Conservation (phyloP, 2,329 filamentous ascomycete species). For the Nannizziopsis arthrosporioides region DNA sequence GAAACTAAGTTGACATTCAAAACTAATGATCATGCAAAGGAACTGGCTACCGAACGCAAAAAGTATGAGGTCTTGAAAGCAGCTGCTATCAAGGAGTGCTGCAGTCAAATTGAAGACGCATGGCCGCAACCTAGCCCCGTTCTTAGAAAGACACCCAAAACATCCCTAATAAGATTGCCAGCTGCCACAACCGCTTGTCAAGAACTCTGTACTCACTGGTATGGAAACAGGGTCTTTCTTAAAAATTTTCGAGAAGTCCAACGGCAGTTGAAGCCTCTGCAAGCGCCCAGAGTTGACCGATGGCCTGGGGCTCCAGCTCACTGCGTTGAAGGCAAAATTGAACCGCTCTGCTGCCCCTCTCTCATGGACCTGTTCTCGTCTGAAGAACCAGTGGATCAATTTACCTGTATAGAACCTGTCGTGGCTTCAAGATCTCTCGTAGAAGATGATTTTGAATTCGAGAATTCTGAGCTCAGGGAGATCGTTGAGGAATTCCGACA, state of each 20-base stretch:
- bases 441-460: not conserved
- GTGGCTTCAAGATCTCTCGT: not conserved
- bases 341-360: not conserved
- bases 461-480: not conserved
- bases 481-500: not conserved
- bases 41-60: not conserved
- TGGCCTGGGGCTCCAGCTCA: not conserved
- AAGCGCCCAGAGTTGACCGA: not conserved
- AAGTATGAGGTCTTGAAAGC: not conserved
- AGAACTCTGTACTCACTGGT: constrained; percentile 1
- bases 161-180: not conserved
- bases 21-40: not conserved
- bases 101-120: not conserved
- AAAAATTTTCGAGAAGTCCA: not conserved
- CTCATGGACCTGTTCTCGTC: not conserved
- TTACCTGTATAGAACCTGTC: not conserved
- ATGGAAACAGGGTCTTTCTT: constrained; percentile 2
- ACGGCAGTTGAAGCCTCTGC: not conserved
- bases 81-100: not conserved
- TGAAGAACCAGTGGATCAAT: not conserved
- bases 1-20: not conserved
- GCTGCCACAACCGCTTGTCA: not conserved
- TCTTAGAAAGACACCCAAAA: not conserved
- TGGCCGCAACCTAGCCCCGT: constrained; percentile 1
- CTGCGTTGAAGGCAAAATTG: not conserved